Evolutionary conservation across 73 alveolate species (phyloP).

Genomic region (Paraurostyla sp.): DNA sequence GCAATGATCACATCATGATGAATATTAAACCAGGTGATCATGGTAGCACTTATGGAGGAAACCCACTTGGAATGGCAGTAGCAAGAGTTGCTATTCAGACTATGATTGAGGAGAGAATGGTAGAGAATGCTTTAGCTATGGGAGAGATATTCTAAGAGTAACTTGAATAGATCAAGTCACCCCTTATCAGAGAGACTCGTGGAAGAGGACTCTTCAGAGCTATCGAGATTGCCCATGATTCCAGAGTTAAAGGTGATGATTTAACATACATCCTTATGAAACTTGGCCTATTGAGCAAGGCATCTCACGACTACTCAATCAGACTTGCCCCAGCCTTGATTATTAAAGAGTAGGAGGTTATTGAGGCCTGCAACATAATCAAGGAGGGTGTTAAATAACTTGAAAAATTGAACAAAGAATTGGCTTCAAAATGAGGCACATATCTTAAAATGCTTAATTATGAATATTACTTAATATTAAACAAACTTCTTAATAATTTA

Average conservation of each 20-base stretch:
- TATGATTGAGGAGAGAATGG: slow-evolving; percentile 82
- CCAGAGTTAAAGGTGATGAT: slow-evolving; percentile 71
- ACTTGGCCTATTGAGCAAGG: slow-evolving; percentile 89
- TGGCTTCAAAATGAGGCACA: neutral
- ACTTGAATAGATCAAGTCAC: slow-evolving; percentile 58
- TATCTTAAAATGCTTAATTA: neutral
- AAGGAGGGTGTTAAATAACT: slow-evolving; percentile 52
- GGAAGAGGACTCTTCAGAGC: slow-evolving; percentile 96
- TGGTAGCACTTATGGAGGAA: slow-evolving; percentile 97
- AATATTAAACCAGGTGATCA: slow-evolving; percentile 93
- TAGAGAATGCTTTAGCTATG: slow-evolving; percentile 80
- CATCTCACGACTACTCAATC: slow-evolving; percentile 89
- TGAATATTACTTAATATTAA: neutral
- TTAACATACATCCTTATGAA: slow-evolving; percentile 64
- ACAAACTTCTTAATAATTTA: neutral
- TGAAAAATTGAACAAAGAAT: slow-evolving; percentile 56
- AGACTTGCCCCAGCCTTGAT: slow-evolving; percentile 96
- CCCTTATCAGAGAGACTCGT: slow-evolving; percentile 79
- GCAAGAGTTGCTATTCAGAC: slow-evolving; percentile 82
- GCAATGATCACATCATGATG: slow-evolving; percentile 88
- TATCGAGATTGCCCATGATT: slow-evolving; percentile 76
- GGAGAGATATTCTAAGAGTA: slow-evolving; percentile 77
- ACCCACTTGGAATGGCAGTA: slow-evolving; percentile 90
- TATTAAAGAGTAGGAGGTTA: slow-evolving; percentile 70
- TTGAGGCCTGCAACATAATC: slow-evolving; percentile 68